Base-by-base conservation (phyloP, 495 filamentous ascomycete genomes). In the Penicillium steckii region DNA sequence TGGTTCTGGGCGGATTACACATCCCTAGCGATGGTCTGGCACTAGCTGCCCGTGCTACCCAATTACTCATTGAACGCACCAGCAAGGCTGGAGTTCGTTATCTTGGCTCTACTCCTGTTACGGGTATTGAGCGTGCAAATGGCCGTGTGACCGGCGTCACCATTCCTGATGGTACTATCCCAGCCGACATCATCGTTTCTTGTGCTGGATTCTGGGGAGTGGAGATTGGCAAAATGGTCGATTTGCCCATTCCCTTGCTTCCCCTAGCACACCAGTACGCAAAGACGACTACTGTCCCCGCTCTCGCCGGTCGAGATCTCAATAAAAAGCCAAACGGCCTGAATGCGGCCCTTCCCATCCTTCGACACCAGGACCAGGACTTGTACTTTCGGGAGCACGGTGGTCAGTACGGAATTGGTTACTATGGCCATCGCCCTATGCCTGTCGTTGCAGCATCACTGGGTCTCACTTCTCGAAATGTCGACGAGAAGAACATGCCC, bases 201-300 rank as follows among this genome's bases (percentile, higher is more conserved):
- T 80, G 77, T 55, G 77, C 77, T 25, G 77, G 77, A 2, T 79
- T 80, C 66, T 80, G 77, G 77, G 77, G 77, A 6, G 77, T 79
- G 2, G 73, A 80, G 46, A 52, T 80, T 13, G 77, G 77, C 2
- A 74, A 70, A 1, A 78, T 80, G 77, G 72, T 73, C 42, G 76
- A 69, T 12, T 63, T 79, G 19, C 52, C 66, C 1, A 71, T 80
- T 51, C 77, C 77, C 32, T 55, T 80, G n/a, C 65, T 79, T 2
- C 75, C 77, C 2, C 66, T 80, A 26, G 75, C 70, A 5, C 77
- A 80, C 47, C 77, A 80, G 47, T 80, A 80, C 47, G 77, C 66
- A 40, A 79, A 78, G 55, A 79, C 77, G 4, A 75, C 70, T 0
- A 15, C 67, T 3, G 52, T 80, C 1, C 67, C 68, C 0, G 59